These are phyloP conservation scores for Paracoccidioides brasiliensis DNA, from an alignment of 2,329 filamentous ascomycete genomes.

Conservation along the genomic window DNA sequence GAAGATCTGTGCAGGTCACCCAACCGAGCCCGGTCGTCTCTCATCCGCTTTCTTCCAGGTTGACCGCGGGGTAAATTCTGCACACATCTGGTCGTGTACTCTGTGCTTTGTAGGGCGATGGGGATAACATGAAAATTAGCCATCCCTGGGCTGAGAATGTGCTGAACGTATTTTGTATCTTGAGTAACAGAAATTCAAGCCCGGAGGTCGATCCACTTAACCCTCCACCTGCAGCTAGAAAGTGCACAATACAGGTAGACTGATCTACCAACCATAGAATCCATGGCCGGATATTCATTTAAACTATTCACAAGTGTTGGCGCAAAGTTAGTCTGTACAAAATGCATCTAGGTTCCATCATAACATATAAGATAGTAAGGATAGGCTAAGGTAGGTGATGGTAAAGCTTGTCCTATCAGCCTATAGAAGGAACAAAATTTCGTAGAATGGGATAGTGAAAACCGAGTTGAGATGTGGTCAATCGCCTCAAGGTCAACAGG, in stretches of 20 bases:
- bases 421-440: background rate
- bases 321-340: background rate
- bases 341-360: background rate
- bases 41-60: background rate
- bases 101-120: background rate
- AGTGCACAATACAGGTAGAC: background rate
- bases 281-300: background rate
- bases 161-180: no score
- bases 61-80: background rate
- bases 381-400: background rate
- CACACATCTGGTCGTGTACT: background rate
- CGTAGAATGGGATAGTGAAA: background rate
- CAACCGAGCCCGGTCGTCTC: background rate
- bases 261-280: background rate
- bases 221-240: no score
- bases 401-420: background rate
- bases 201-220: no score
- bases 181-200: no score
- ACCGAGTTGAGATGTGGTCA: background rate
- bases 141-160: no score
- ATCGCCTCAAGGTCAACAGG: background rate
- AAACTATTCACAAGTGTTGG: background rate
- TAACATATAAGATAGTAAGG: background rate
- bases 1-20: background rate
- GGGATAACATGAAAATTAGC: background rate